Base-by-base conservation (phyloP, 768 basidiomycete genomes). In the Calocybe indica region DNA sequence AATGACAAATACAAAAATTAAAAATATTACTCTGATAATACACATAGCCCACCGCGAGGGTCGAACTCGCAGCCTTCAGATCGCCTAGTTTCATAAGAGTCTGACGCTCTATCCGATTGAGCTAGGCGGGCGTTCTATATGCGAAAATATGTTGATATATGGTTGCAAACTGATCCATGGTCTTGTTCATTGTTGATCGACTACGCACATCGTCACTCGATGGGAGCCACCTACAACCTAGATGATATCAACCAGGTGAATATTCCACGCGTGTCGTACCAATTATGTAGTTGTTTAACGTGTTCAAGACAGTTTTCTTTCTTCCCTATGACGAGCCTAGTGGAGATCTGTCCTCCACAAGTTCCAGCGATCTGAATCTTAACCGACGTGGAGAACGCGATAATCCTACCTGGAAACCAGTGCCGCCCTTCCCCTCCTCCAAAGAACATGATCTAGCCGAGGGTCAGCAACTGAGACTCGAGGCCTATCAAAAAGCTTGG, bases 1-100 rank as follows among this genome's bases (percentile, higher is more conserved):
- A 22, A 22, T n/a, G 22, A 22, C 22, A 22, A 22, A 22, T 22
- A 4, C 22, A 22, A 22, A 22, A 22, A 22, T 4, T 22, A 22
- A 22, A 22, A 22, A 22, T 22, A 22, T 22, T 22, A 1, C 22
- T 22, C 22, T 22, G n/a, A n/a, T n/a, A n/a, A n/a, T 22, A 22
- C 22, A 22, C 22, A 22, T 79, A 83, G 82, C 82, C 82, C 81
- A 83, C 79, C 81, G 82, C 82, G 82, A 81, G 82, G 82, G 75
- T 85, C 82, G 81, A 84, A 85, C 82, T 81, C 82, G 82, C 82
- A 84, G 79, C 82, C 82, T 84, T 84, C 79, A 85, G 82, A 85
- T 84, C 22, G 22, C 22, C 22, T 22, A 22, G 22, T 22, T 22
- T 22, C 22, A 22, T 75, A 75, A 75, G 65, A 78, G 76, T 77